Base-by-base conservation (phyloP, 306 rosid genomes). In the Sophora flavescens region DNA sequence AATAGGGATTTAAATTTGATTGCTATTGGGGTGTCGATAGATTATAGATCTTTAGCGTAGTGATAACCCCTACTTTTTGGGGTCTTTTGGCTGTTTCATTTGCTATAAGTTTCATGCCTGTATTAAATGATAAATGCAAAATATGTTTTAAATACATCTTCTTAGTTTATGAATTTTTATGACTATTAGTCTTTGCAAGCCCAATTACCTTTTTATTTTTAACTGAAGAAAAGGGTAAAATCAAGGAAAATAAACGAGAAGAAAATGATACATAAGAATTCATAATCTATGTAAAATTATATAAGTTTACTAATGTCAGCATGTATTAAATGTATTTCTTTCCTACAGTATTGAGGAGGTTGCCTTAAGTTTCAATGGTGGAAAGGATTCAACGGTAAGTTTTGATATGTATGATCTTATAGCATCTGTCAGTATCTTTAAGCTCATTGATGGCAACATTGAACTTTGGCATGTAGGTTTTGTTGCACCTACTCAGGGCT, bases 321-420 rank as follows among this genome's bases (percentile, higher is more conserved):
- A 30, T 75, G 16, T 36, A 44, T 74, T 72, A 28, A 50, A 59
- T 56, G 22, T 51, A 50, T 84, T 28, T 28, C 30, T 28, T 28
- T 28, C 1, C 30, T 28, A 28, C 30, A 91, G 97, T 7, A 86
- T 87, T 64, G 91, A 94, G 74, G 98, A 94, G 86, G 93, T 90
- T 60, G 90, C 97, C n/a, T 91, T 94, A 78, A 90, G 98, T 84
- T 92, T 94, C 85, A 94, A 94, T 74, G 98, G 97, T 30, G 98
- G 98, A 81, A 94, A 94, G 86, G 98, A 94, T 88, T 91, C 98
- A 58, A 95, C 97, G 0, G 97, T 95, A 82, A 88, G 93, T 88
- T 81, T 76, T 17, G 42, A 39, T 39, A 42, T 67, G 28, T 26
- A 50, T 44, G 73, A 69, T 70, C 64, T 63, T 66, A 78, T 48